Evolutionary conservation across 2,329 filamentous ascomycete genomes (phyloP).

Genomic region (Bipolaris cookei): DNA sequence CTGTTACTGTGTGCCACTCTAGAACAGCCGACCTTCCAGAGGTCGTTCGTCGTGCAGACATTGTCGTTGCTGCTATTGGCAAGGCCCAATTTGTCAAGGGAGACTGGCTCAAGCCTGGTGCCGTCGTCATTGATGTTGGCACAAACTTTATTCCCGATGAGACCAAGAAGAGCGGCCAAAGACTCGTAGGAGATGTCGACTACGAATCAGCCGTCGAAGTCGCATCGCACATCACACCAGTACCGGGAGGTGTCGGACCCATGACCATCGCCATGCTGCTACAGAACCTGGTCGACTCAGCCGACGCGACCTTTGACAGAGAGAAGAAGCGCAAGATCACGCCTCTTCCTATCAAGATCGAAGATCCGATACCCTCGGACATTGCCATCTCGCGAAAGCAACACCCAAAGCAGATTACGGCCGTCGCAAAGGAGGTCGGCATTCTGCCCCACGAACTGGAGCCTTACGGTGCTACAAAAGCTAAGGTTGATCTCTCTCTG

Average conservation of each 20-base stretch:
- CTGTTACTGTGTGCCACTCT: constrained; percentile 95
- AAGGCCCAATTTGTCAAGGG: constrained; percentile 87
- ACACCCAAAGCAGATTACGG: constrained; percentile 87
- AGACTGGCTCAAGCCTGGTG: constrained; percentile 92
- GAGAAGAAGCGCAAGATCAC: constrained; percentile 80
- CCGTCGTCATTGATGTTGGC: constrained; percentile 96
- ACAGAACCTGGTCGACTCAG: constrained; percentile 90
- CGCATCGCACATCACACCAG: constrained; percentile 91
- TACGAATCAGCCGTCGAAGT: constrained; percentile 83
- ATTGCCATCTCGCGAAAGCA: constrained; percentile 91
- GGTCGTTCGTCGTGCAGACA: constrained; percentile 82
- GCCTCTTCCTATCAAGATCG: constrained; percentile 81
- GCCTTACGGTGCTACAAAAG: constrained; percentile 94
- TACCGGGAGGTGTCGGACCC: constrained; percentile 93
- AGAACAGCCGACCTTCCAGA: constrained; percentile 76
- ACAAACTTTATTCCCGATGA: constrained; percentile 93
- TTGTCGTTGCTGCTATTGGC: constrained; percentile 91
- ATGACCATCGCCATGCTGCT: constrained; percentile 99
- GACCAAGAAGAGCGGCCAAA: constrained; percentile 88
- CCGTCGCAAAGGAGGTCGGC: constrained; percentile 83
- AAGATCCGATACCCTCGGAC: constrained; percentile 88
- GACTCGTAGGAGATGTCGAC: constrained; percentile 94
- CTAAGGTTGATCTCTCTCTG: constrained; percentile 85
- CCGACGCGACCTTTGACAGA: constrained; percentile 79
- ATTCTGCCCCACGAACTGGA: constrained; percentile 89